phyloP scores from a whole-genome alignment of 129 eudicot genomes.

The Lactuca sativa region DNA sequence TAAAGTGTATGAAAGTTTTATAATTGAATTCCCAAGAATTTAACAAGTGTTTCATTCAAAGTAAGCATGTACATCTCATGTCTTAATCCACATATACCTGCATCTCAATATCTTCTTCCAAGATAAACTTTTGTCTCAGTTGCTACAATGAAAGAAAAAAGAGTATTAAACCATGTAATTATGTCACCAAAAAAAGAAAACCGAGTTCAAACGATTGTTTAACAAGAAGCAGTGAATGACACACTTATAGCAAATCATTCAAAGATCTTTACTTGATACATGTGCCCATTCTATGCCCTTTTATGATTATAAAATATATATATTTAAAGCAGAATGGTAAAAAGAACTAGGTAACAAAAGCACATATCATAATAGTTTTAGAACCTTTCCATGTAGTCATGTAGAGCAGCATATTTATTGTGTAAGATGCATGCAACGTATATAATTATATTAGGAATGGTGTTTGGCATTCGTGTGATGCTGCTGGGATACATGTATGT shows the following conservation, averaged over 20 bases:
- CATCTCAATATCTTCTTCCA: slow-evolving; percentile 70
- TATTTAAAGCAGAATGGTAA: neutral
- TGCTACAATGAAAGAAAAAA: slow-evolving; percentile 36
- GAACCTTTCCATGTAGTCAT: slow-evolving; percentile 20
- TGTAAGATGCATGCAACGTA: slow-evolving; percentile 24
- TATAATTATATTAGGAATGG: slow-evolving; percentile 2
- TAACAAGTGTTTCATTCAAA: neutral
- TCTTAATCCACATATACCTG: slow-evolving; percentile 51
- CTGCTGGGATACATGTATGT: neutral
- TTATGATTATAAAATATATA: slow-evolving; percentile 4
- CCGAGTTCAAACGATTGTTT: slow-evolving; percentile 8
- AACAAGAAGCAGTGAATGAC: slow-evolving; percentile 19
- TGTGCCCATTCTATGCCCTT: slow-evolving; percentile 18
- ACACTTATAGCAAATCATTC: slow-evolving; percentile 23
- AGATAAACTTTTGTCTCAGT: slow-evolving; percentile 57
- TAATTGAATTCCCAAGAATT: neutral
- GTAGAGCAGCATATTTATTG: slow-evolving; percentile 17
- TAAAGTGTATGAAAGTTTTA: slow-evolving; percentile 10
- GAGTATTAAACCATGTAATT: slow-evolving; percentile 13
- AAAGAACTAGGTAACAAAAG: neutral
- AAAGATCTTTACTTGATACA: slow-evolving; percentile 18
- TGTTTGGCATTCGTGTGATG: neutral
- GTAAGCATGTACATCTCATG: slow-evolving; percentile 14
- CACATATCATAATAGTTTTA: slow-evolving; percentile 20
- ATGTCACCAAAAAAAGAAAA: slow-evolving; percentile 15